These are phyloP conservation scores for Rhizopogon salebrosus DNA, from an alignment of 768 basidiomycete species.

Conservation along the genomic window DNA sequence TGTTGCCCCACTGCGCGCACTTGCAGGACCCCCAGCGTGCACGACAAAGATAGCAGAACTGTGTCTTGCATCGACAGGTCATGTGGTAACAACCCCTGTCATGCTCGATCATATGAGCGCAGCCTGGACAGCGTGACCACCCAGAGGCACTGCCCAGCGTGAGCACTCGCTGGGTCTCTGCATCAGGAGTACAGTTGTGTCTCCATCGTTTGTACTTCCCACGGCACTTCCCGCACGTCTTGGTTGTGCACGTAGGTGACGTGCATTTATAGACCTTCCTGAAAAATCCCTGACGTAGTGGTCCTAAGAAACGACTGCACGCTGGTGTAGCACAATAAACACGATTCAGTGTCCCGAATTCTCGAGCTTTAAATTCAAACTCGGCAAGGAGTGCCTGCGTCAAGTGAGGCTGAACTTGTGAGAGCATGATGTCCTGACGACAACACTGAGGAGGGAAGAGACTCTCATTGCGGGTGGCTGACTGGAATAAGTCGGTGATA, in stretches of 20 bases:
- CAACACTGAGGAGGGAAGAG: constrained; percentile 40
- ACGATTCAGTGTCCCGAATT: constrained; percentile 29
- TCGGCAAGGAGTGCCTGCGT: constrained; percentile 11
- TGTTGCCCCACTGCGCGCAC: constrained; percentile 59
- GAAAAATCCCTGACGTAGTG: constrained; percentile 23
- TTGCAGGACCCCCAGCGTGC: constrained; percentile 57
- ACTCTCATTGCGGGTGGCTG: constrained; percentile 32
- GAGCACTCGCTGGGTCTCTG: constrained; percentile 20
- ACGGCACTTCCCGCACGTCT: constrained; percentile 23
- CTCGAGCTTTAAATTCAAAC: constrained; percentile 23
- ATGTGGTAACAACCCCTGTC: constrained; percentile 35
- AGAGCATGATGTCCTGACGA: constrained; percentile 23
- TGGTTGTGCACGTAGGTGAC: constrained; percentile 11
- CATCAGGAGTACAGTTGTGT: constrained; percentile 23
- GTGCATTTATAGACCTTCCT: constrained; percentile 15
- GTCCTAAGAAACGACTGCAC: constrained; percentile 34
- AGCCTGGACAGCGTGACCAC: constrained; percentile 37
- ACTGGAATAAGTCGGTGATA: constrained; percentile 28
- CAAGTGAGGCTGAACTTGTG: constrained; percentile 21
- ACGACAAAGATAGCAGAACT: constrained; percentile 45
- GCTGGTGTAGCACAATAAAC: constrained; percentile 31
- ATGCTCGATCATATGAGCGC: constrained; percentile 35
- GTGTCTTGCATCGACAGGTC: constrained; percentile 32
- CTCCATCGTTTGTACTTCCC: constrained; percentile 17
- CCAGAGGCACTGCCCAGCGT: constrained; percentile 20